Base-by-base conservation (phyloP, 2,329 filamentous ascomycete species). In the Alternaria infectoria region DNA sequence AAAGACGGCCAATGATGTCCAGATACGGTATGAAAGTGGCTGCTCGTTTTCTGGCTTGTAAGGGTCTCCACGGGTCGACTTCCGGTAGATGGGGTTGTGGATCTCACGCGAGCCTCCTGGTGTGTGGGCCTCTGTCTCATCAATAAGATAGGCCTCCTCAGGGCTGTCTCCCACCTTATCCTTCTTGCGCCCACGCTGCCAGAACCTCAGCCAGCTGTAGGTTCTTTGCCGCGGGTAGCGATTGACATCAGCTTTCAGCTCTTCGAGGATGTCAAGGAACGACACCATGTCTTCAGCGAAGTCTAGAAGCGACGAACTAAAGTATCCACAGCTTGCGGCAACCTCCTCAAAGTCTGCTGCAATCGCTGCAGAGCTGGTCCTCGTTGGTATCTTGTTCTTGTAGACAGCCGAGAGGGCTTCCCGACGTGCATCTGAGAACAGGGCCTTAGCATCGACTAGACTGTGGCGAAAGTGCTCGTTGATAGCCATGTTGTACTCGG, bases 281-380 rank as follows among this genome's bases (percentile, higher is more conserved):
- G 87, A 87, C 68, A 92, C 89, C 82, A 97, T 91, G 75, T 97
- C 93, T 75, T 97, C 92, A 0, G 93, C 94, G 74, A 98, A 95
- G 69, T 96, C 92, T 66, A 96, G 88, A 25, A 99, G 84, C 46
- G 92, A 96, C 77, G 96, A 97, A 75, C 92, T 95, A 76, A 98
- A 99, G 80, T 98, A 94, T 0, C 96, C 95, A 74, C 96, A 99
- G 60, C 94, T 96, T n/a, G 96, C 95, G 44, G 95, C 94, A 11
- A 98, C 94, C 79, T 99, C 96, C 78, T 99, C 96, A 61, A 97
- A 93, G 78, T 98, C 96, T 3, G 95, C 96, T 75, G 96, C 91
- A 9, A 95, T 86, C 65, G 91, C 91, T 56, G 93, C 86, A 0
- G 91, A 90, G 45, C 89, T 86, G 4, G 89, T 84, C 61, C 88